phyloP scores from a whole-genome alignment of 2,329 filamentous ascomycete genomes.

The Berkeleyomyces basicola region DNA sequence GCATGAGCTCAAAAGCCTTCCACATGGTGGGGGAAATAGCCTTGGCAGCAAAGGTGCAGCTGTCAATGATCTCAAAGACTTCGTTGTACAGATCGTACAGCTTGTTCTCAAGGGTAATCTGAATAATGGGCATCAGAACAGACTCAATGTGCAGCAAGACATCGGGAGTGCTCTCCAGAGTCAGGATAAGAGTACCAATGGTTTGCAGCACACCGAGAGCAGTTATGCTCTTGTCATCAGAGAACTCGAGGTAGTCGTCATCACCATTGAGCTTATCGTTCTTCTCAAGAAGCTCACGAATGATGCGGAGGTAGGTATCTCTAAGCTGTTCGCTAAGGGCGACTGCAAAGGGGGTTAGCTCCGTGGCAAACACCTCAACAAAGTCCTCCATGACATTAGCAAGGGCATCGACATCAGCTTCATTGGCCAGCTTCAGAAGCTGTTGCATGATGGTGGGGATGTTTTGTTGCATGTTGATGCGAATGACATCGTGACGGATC shows the following conservation, averaged over 20 bases:
- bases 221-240: conserved; percentile 97
- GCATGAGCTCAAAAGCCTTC: conserved; percentile 93
- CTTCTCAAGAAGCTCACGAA: conserved; percentile 78
- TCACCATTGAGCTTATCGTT: conserved; percentile 61
- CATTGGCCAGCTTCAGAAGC: conserved; percentile 87
- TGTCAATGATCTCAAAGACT: conserved; percentile 97
- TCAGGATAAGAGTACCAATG: conserved; percentile 91
- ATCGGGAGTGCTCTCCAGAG: conserved; percentile 90
- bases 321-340: conserved; percentile 88
- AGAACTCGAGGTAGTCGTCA: conserved; percentile 75
- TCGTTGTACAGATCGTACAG: conserved; percentile 96
- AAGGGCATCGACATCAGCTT: conserved; percentile 91
- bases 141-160: conserved; percentile 88
- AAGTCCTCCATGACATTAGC: conserved; percentile 99
- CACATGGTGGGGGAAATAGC: conserved; percentile 93
- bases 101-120: conserved; percentile 92
- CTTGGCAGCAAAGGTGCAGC: conserved; percentile 96
- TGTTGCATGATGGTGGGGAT: conserved; percentile 99
- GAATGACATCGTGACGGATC: conserved; percentile 88
- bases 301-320: conserved; percentile 89
- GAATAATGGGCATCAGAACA: conserved; percentile 92
- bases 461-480: conserved; percentile 88
- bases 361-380: conserved; percentile 93
- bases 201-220: conserved; percentile 92
- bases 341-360: conserved; percentile 91